Evolutionary conservation across 2,329 filamentous ascomycete species (phyloP), one percentile per base, ranked within the genome.

Genomic region (Fusarium sp.): DNA sequence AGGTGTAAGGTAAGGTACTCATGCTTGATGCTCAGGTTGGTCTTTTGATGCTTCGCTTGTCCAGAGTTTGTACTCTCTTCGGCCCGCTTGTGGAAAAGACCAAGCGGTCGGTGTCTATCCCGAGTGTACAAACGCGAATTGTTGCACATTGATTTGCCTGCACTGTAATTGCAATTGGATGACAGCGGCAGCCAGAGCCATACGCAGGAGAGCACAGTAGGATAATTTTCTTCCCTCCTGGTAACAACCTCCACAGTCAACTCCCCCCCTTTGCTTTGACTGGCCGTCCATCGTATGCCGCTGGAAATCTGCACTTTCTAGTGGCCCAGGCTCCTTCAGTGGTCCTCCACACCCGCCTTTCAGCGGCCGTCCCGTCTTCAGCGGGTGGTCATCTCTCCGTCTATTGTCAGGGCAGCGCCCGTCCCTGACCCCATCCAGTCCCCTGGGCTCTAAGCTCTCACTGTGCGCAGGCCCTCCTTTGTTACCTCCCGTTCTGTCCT

Each of bases 221-320:
- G 29, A 29, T 40, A 33, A 40, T 50, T 44, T 44, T 62, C 61
- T 66, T 58, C 27, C 38, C 38, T 34, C 44, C 33, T 23, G 25
- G 40, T 16, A 55, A 44, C 38, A 51, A n/a, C 56, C 57, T 67
- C 64, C 62, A 62, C 57, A 25, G 8, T 27, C 42, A 46, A 27
- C 3, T 46, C 42, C 23, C 42, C 42, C 53, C 25, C 38, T 62
- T 56, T 29, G 31, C 51, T 61, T 69, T 64, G 33, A 67, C 63
- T 67, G 64, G 67, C 33, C 34, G 13, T 36, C 55, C 23, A 49
- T 50, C 27, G 58, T 38, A 55, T 64, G 27, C 46, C 31, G 40
- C 58, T 33, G 33, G 53, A 55, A 23, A 34, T 27, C 42, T 68
- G 31, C 38, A 44, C 55, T 62, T 62, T 61, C 64, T 65, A 68